phyloP scores from a whole-genome alignment of 805 yeast genomes.

The Danielia reshetovae region DNA sequence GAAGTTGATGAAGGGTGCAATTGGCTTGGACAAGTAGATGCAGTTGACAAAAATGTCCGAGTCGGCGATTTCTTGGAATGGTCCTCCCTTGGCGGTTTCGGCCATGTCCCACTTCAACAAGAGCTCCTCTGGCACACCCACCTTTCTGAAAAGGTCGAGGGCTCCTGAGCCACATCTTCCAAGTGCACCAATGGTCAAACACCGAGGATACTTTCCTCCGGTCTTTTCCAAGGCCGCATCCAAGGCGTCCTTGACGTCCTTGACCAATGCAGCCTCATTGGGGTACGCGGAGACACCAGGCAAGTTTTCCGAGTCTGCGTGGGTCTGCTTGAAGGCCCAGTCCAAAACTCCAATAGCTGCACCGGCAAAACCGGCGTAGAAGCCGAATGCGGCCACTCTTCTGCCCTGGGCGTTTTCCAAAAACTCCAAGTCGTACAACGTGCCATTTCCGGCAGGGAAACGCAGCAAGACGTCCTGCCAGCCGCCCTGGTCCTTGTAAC shows the following conservation, averaged over 20 bases:
- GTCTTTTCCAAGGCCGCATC: slow-evolving; percentile 52
- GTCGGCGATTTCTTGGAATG: slow-evolving; percentile 85
- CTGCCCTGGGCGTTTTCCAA: slow-evolving; percentile 92
- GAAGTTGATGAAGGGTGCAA: slow-evolving; percentile 81
- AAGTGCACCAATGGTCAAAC: slow-evolving; percentile 90
- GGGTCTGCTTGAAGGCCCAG: slow-evolving; percentile 88
- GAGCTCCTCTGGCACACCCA: slow-evolving; percentile 83
- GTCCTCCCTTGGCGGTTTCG: slow-evolving; percentile 97
- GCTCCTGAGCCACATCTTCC: slow-evolving; percentile 99
- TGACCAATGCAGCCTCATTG: slow-evolving; percentile 69
- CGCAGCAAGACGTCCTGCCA: slow-evolving; percentile 90
- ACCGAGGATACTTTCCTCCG: slow-evolving; percentile 69
- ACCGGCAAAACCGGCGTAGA: slow-evolving; percentile 99
- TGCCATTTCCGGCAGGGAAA: slow-evolving; percentile 89
- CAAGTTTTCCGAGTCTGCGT: slow-evolving; percentile 62
- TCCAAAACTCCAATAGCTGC: slow-evolving; percentile 94
- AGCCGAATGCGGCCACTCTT: slow-evolving; percentile 99
- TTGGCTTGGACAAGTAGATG: slow-evolving; percentile 89
- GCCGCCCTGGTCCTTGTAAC: slow-evolving; percentile 96
- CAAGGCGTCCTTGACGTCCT: slow-evolving; percentile 62
- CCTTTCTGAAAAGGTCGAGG: slow-evolving; percentile 71
- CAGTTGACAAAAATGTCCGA: slow-evolving; percentile 93
- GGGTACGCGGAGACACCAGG: slow-evolving; percentile 81
- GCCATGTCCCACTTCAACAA: slow-evolving; percentile 93
- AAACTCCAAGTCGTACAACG: slow-evolving; percentile 90